Percentiles rank a stretch among this genome's conserved stretches.
These are phyloP conservation scores for Achlya hypogyna DNA, from an alignment of 352 stramenopile species.

Conservation along the genomic window DNA sequence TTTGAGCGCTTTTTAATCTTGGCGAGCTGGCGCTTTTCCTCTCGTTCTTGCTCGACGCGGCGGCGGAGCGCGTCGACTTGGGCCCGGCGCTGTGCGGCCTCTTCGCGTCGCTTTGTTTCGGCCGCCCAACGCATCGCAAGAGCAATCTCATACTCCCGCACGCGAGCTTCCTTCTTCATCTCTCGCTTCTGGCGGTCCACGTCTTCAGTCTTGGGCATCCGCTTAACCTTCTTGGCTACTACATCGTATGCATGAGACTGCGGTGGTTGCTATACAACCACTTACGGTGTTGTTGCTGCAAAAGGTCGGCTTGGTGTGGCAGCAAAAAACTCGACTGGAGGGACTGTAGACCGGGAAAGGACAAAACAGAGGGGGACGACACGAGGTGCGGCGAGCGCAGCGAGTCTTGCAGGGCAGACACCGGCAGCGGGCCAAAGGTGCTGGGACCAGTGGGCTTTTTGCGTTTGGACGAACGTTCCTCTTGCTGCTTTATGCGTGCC, in stretches of 20 bases:
- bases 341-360: neutral
- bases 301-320: neutral
- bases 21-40: neutral
- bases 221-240: neutral
- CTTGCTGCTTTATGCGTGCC: neutral
- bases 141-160: neutral
- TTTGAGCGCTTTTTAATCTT: slow-evolving; percentile 2
- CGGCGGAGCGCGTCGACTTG: slow-evolving; percentile 1
- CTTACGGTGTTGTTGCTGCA: neutral
- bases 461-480: neutral
- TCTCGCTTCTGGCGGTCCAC: neutral
- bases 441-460: neutral
- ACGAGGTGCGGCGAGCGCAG: neutral
- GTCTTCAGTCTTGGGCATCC: neutral
- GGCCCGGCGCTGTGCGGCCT: neutral
- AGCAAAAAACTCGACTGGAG: neutral
- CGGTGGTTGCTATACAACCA: neutral
- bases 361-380: neutral
- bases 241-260: neutral
- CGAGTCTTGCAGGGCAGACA: neutral
- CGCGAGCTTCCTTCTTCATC: slow-evolving; percentile 2
- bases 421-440: neutral
- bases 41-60: neutral
- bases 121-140: slow-evolving; percentile 1
- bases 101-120: neutral